A percentile compares a stretch with the other conserved stretches of the same genome.
These are phyloP conservation scores for Phytophthora lateralis DNA, from an alignment of 352 stramenopile genomes.

Conservation along the genomic window DNA sequence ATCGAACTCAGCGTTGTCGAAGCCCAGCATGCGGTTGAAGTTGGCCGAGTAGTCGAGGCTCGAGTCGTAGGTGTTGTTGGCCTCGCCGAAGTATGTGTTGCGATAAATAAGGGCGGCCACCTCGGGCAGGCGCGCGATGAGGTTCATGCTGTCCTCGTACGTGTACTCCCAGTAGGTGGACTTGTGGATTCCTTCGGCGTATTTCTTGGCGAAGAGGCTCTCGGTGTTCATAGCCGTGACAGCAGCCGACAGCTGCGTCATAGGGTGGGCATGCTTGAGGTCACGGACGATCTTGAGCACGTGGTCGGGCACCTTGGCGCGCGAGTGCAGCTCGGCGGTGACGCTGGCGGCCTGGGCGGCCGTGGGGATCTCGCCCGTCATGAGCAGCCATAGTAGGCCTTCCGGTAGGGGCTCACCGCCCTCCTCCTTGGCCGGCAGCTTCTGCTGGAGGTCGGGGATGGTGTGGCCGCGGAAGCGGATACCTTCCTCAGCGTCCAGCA, in stretches of 20 bases:
- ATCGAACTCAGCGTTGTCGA: slow-evolving; percentile 96
- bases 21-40: slow-evolving; percentile 99
- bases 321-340: slow-evolving; percentile 95
- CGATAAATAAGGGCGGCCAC: slow-evolving; percentile 98
- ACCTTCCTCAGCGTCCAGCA: slow-evolving; percentile 95
- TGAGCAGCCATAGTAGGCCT: slow-evolving; percentile 97
- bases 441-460: slow-evolving; percentile 98
- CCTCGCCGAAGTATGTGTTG: slow-evolving; percentile 98
- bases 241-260: slow-evolving; percentile 98
- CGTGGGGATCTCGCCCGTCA: slow-evolving; percentile 97
- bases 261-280: slow-evolving; percentile 98
- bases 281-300: slow-evolving; percentile 95
- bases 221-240: slow-evolving; percentile 96
- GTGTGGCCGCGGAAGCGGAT: slow-evolving; percentile 99
- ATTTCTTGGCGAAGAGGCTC: slow-evolving; percentile 96
- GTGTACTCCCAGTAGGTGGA: slow-evolving; percentile 97
- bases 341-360: slow-evolving; percentile 95
- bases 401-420: slow-evolving; percentile 97
- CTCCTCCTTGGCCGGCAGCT: slow-evolving; percentile 91
- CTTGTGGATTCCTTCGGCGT: slow-evolving; percentile 97
- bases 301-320: slow-evolving; percentile 95
- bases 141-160: slow-evolving; percentile 98
- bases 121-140: slow-evolving; percentile 97
- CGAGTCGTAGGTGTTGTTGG: slow-evolving; percentile 91
- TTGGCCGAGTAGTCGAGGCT: slow-evolving; percentile 99